These are phyloP conservation scores for Arthrocladium fulminans DNA, from an alignment of 2,329 filamentous ascomycete species.

Conservation along the genomic window DNA sequence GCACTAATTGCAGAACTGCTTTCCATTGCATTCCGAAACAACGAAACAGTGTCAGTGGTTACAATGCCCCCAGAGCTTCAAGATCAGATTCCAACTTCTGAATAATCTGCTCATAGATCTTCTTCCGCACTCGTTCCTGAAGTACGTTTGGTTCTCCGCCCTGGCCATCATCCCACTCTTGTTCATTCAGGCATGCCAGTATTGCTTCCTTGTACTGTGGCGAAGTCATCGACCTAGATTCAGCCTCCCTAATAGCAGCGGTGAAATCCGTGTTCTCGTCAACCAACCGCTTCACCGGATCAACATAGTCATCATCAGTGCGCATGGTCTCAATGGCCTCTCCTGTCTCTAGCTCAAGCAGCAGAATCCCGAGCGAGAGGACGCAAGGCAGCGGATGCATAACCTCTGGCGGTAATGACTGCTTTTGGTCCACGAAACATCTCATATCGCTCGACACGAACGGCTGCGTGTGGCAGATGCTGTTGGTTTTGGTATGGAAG, in stretches of 20 bases:
- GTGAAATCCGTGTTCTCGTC: conserved; percentile 1
- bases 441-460: not conserved
- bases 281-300: not conserved
- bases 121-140: conserved; percentile 1
- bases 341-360: not conserved
- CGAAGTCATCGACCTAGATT: not conserved
- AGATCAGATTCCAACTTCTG: conserved; percentile 1
- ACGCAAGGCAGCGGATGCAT: not conserved
- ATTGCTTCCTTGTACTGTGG: not conserved
- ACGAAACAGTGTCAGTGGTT: too few relatives aligned
- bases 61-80: not conserved
- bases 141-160: not conserved
- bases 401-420: not conserved
- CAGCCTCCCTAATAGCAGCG: not conserved
- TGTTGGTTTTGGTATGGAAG: not conserved
- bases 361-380: not conserved
- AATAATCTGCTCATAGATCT: not conserved
- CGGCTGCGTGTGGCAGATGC: not conserved
- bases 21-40: too few relatives aligned
- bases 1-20: too few relatives aligned
- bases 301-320: not conserved
- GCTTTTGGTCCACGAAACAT: not conserved
- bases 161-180: not conserved
- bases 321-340: not conserved
- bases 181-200: not conserved